Percentiles rank a stretch among this genome's conserved stretches.
Conservation (phyloP, 2,329 filamentous ascomycete species). For the Didymella lethalis region DNA sequence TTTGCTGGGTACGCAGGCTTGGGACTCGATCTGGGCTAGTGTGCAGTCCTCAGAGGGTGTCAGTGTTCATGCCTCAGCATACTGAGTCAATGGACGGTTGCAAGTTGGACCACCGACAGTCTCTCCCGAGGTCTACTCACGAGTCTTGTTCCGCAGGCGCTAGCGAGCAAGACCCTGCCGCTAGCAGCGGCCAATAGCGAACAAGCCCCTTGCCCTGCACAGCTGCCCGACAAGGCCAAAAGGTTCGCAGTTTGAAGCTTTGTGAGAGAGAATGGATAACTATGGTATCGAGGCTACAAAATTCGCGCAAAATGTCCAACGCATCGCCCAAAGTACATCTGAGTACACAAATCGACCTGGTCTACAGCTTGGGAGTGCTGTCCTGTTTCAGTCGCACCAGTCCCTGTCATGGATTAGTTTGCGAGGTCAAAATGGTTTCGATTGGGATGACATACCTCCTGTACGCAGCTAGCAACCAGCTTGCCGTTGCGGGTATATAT, state of each 20-base stretch:
- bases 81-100: conserved; percentile 13
- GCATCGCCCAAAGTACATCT: background rate
- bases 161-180: conserved; percentile 12
- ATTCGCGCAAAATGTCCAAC: background rate
- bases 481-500: conserved; percentile 76
- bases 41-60: background rate
- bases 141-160: background rate
- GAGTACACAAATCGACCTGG: background rate
- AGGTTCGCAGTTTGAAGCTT: background rate
- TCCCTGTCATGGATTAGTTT: conserved; percentile 15
- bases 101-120: conserved; percentile 10
- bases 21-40: background rate
- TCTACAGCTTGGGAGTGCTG: conserved; percentile 20
- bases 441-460: conserved; percentile 66
- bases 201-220: conserved; percentile 6
- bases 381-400: conserved; percentile 23
- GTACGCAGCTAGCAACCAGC: conserved; percentile 78
- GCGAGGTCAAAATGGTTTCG: too few species aligned
- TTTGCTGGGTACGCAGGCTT: too few species aligned
- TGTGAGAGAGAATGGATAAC: background rate
- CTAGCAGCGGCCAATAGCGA: conserved; percentile 13
- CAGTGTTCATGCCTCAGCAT: conserved; percentile 3
- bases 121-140: conserved; percentile 5
- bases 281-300: conserved; percentile 17
- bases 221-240: conserved; percentile 3